A percentile compares a stretch with the other conserved stretches of the same genome.
phyloP scores from a whole-genome alignment of 106 monocot species.

The Dendrobium huoshanense region DNA sequence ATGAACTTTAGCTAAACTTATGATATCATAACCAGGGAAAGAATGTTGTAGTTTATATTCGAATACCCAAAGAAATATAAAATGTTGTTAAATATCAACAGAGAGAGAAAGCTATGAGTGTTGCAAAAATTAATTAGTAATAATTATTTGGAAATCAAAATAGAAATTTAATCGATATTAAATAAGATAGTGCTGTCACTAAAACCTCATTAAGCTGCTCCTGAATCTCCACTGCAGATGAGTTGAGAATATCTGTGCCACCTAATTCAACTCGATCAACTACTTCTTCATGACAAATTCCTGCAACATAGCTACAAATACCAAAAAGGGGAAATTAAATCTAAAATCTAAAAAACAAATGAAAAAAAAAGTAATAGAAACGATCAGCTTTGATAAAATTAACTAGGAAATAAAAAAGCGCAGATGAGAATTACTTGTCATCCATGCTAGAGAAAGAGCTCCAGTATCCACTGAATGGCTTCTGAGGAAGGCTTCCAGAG shows the following conservation, averaged over 20 bases:
- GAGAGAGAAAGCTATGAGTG: not conserved
- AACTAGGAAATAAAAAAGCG: not conserved
- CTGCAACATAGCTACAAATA: not conserved
- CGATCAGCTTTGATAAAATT: not conserved
- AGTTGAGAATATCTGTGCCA: not conserved
- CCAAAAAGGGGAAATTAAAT: not conserved
- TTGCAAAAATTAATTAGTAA: too few relatives aligned
- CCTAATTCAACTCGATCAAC: not conserved
- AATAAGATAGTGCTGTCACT: not conserved
- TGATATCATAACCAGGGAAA: too few relatives aligned
- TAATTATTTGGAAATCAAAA: not conserved
- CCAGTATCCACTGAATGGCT: constrained; percentile 3
- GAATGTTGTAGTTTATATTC: not conserved
- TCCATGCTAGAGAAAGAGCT: constrained; percentile 7
- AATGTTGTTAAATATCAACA: not conserved
- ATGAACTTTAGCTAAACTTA: not conserved
- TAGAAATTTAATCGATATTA: not conserved
- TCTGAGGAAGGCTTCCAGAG: constrained; percentile 2
- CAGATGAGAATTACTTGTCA: not conserved
- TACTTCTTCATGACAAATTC: not conserved
- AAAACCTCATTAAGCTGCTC: constrained; percentile 2
- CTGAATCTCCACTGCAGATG: not conserved
- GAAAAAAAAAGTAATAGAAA: not conserved
- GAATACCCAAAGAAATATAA: not conserved
- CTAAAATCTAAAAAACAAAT: not conserved